Evolutionary conservation across 2,329 filamentous ascomycete species (phyloP), one percentile per base, ranked within the genome.

Genomic region (Phialophora chinensis): DNA sequence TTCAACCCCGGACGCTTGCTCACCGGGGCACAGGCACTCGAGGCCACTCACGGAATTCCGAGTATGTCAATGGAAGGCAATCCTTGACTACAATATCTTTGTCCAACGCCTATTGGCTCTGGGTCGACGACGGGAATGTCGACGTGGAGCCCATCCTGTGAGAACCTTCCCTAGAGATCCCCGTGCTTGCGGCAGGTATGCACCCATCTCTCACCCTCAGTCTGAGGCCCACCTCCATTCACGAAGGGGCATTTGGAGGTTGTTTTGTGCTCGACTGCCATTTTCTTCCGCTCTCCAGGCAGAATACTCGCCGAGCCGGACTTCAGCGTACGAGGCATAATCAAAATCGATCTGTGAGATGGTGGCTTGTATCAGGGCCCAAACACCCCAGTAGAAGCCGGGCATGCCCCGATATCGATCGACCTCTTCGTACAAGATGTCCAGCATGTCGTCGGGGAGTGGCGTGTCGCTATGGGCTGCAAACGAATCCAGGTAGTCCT

Each of bases 311-410:
- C 91, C 89, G 5, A 99, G 82, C 63, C 95, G 85, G 17, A 90
- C 80, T 78, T 97, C 92, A 11, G 95, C 94, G 77, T 98, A 99
- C 8, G 86, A 87, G 52, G 92, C 91, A 77, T 99, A 99, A 79
- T 99, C 93, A 75, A 99, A 99, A 76, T 97, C 91, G 74, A 99
- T 99, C 71, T 94, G 87, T 11, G 92, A 96, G 71, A 99, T 98
- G 62, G 88, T 91, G 2, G 93, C 91, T 82, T 99, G 95, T 71
- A 99, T 98, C 69, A 96, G 82, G 7, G 93, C 91, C 95, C 95
- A 99, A 65, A 97, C 92, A 27, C 95, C 95, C 83, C 88, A 90
- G 75, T 88, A 90, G 75, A 99, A 92, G 7, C 95, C 95, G 0
- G 95, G 95, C 14, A 97, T 86, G 52, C 93, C 95, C 54, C 95